Base-by-base conservation (phyloP, 805 yeast species). In the Saccharomycopsis amapae region DNA sequence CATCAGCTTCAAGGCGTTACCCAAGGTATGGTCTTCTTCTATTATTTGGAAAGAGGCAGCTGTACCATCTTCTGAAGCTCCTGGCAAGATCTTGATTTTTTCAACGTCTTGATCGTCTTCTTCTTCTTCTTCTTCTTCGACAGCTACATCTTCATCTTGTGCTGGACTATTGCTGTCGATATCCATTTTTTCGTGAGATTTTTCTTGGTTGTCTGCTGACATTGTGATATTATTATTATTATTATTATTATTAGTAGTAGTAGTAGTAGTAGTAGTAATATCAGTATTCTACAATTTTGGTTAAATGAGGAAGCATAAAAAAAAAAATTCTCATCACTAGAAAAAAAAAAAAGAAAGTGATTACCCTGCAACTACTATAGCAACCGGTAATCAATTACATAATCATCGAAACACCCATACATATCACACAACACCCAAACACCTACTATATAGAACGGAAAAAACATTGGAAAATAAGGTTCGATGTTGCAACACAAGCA, bases 11-110 rank as follows among this genome's bases (percentile, higher is more conserved):
- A 93, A 74, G 4, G 97, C 84, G 59, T 93, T 93, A 20, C 98
- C 98, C 42, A 93, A 67, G 1, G 98, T 93, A 62, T 93, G 98
- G 65, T 93, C 98, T 64, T 93, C 98, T 55, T 88, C 93, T 26
- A 78, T 62, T 51, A 93, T 82, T 65, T 90, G 95, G 69, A 93
- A 93, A 4, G 96, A 86, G 1, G 95, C 96, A 23, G 95, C 88
- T 36, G 90, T 76, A 38, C 96, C 97, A 61, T 93, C 97, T 53
- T 85, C 93, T 2, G 95, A 75, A 9, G 90, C 76, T 4, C 97
- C 97, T 22, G 95, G 90, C 34, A 88, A 76, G 1, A 44, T 40
- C 32, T 44, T 48, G 17, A 48, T 48, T 25, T 48, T 48, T 26
- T 49, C 52, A 19, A 33, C 49, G 33, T 52, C 59, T 48, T 52